A percentile compares a stretch with the other conserved stretches of the same genome.
Evolutionary conservation across 1,139 yeast species (phyloP).

Genomic region (Nakaseomyces uthaithaninus): DNA sequence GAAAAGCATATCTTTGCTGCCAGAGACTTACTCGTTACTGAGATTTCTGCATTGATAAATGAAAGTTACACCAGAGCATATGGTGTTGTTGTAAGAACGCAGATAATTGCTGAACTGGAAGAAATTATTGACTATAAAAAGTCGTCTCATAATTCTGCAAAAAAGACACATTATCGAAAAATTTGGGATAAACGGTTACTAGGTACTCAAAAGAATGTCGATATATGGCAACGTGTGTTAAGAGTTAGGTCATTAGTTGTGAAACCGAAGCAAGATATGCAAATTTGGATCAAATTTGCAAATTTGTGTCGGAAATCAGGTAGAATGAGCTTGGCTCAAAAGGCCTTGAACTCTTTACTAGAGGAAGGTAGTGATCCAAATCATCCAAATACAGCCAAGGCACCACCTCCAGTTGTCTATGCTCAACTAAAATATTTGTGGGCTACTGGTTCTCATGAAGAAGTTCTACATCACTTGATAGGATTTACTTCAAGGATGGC

Average conservation of each 20-base stretch:
- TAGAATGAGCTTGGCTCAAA: slow-evolving; percentile 84
- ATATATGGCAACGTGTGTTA: slow-evolving; percentile 94
- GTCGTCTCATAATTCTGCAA: slow-evolving; percentile 74
- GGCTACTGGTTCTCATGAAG: slow-evolving; percentile 86
- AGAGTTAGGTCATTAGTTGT: slow-evolving; percentile 93
- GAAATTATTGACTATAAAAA: slow-evolving; percentile 87
- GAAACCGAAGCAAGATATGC: slow-evolving; percentile 94
- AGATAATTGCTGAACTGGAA: slow-evolving; percentile 93
- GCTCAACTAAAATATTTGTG: slow-evolving; percentile 96
- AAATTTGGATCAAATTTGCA: slow-evolving; percentile 97
- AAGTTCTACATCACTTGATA: slow-evolving; percentile 76
- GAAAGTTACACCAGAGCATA: slow-evolving; percentile 97
- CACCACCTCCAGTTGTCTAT: slow-evolving; percentile 93
- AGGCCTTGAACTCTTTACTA: slow-evolving; percentile 69
- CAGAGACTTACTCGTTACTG: slow-evolving; percentile 83
- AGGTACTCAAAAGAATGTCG: slow-evolving; percentile 95
- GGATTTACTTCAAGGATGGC: slow-evolving; percentile 92
- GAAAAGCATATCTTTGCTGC: slow-evolving; percentile 72
- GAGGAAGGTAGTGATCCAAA: slow-evolving; percentile 43
- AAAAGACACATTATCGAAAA: slow-evolving; percentile 67
- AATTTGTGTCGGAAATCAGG: slow-evolving; percentile 92
- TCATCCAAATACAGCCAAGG: slow-evolving; percentile 61
- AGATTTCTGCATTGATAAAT: slow-evolving; percentile 86
- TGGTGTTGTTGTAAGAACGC: slow-evolving; percentile 92
- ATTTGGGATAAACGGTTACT: slow-evolving; percentile 91